Percentiles rank a stretch among this genome's conserved stretches.
Evolutionary conservation across 2,329 filamentous ascomycete genomes (phyloP).

Genomic region (Neofusicoccum cordaticola): DNA sequence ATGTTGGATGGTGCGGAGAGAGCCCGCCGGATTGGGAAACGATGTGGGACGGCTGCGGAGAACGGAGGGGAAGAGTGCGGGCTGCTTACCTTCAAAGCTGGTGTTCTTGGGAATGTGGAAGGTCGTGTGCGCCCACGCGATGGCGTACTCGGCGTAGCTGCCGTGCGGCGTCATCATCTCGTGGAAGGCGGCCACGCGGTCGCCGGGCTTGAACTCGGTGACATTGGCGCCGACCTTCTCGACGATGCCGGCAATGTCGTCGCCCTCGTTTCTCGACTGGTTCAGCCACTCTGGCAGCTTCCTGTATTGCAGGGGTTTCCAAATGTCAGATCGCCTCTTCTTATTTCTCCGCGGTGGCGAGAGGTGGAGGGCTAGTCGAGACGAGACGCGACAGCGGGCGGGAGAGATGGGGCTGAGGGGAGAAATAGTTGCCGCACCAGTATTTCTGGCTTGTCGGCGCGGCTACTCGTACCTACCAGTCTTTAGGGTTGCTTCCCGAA

Average conservation of each 20-base stretch:
- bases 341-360: not conserved
- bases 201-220: constrained; percentile 21
- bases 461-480: constrained; percentile 16
- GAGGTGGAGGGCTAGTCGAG: not conserved
- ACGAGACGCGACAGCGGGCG: not conserved
- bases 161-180: constrained; percentile 36
- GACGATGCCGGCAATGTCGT: constrained; percentile 23
- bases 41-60: not conserved
- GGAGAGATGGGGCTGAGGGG: not conserved
- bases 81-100: constrained; percentile 31
- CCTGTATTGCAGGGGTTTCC: not conserved
- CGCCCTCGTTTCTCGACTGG: constrained; percentile 18
- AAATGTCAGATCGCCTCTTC: not conserved
- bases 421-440: not conserved
- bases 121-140: constrained; percentile 42
- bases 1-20: too few species aligned
- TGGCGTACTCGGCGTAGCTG: constrained; percentile 43
- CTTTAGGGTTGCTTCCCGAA: constrained; percentile 22
- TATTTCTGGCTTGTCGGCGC: not conserved
- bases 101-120: constrained; percentile 41
- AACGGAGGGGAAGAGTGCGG: not conserved
- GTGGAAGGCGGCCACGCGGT: constrained; percentile 32
- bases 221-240: constrained; percentile 22
- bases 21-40: not conserved
- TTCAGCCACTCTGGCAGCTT: not conserved